Percentiles rank a stretch among this genome's conserved stretches.
Conservation (phyloP, 257 asterid species). For the Nemophila menziesii region DNA sequence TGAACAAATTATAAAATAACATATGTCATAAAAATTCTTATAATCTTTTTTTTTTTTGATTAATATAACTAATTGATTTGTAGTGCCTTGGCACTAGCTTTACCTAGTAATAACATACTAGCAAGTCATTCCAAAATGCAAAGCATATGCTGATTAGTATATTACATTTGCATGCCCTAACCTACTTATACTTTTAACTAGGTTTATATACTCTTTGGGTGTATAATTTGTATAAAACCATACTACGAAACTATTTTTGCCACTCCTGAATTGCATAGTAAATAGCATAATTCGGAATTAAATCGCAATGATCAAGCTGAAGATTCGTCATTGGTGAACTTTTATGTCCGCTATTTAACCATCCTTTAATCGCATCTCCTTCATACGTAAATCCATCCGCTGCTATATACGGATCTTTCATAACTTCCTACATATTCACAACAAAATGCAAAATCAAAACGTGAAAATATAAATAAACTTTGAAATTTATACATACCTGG, state of each 20-base stretch:
- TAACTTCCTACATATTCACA: constrained; percentile 55
- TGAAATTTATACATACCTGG: constrained; percentile 39
- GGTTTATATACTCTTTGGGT: no score
- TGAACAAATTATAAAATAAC: no score
- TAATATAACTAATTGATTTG: no score
- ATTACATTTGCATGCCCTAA: no score
- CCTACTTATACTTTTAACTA: no score
- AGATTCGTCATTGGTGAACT: constrained; percentile 97
- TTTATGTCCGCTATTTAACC: constrained; percentile 75
- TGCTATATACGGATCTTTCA: constrained; percentile 88
- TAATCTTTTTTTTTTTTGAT: no score
- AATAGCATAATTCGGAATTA: constrained; percentile 79
- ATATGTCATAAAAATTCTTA: no score
- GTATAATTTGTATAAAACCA: no score
- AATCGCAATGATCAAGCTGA: constrained; percentile 58
- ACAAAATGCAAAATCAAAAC: neutral
- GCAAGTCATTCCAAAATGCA: no score
- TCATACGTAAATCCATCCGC: constrained; percentile 89
- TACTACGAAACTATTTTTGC: constrained; percentile 38
- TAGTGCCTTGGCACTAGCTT: no score
- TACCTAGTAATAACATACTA: no score
- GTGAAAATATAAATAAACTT: neutral
- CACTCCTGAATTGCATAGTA: constrained; percentile 89
- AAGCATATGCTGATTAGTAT: no score
- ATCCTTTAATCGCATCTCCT: constrained; percentile 78